Evolutionary conservation across 2,329 filamentous ascomycete genomes (phyloP).

Genomic region (Paraconiothyrium sp.): DNA sequence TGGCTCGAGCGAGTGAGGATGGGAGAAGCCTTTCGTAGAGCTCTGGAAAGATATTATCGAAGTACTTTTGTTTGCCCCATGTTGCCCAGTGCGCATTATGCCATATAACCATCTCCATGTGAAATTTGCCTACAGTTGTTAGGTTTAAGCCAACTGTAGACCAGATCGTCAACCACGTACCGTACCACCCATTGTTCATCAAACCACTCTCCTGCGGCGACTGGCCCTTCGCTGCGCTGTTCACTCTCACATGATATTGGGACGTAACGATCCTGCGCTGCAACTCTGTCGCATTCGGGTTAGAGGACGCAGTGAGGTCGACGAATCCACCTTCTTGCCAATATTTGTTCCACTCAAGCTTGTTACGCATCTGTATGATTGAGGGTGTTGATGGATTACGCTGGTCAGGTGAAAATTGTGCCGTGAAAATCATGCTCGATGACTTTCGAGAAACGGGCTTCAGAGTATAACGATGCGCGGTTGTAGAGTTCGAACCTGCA

Average conservation of each 20-base stretch:
- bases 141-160: background rate
- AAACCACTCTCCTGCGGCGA: conserved; percentile 61
- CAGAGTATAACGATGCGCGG: conserved; percentile 41
- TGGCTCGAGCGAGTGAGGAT: conserved; percentile 46
- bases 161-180: background rate
- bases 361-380: conserved; percentile 27
- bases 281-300: conserved; percentile 58
- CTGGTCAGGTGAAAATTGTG: conserved; percentile 38
- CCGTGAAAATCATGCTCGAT: conserved; percentile 31
- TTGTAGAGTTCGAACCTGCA: conserved; percentile 53
- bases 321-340: conserved; percentile 63
- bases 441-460: conserved; percentile 9
- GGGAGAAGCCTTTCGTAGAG: conserved; percentile 60
- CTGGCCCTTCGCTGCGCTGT: conserved; percentile 56
- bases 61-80: conserved; percentile 52
- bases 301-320: conserved; percentile 54
- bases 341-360: conserved; percentile 55
- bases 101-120: conserved; percentile 65
- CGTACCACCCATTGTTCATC: conserved; percentile 65
- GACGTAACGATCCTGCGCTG: conserved; percentile 64
- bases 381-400: conserved; percentile 30
- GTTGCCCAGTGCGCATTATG: conserved; percentile 62
- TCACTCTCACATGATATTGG: conserved; percentile 63
- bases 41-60: conserved; percentile 57
- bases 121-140: conserved; percentile 58